Base-by-base conservation (phyloP, 1,284 basidiomycete genomes). In the Testicularia cyperi region DNA sequence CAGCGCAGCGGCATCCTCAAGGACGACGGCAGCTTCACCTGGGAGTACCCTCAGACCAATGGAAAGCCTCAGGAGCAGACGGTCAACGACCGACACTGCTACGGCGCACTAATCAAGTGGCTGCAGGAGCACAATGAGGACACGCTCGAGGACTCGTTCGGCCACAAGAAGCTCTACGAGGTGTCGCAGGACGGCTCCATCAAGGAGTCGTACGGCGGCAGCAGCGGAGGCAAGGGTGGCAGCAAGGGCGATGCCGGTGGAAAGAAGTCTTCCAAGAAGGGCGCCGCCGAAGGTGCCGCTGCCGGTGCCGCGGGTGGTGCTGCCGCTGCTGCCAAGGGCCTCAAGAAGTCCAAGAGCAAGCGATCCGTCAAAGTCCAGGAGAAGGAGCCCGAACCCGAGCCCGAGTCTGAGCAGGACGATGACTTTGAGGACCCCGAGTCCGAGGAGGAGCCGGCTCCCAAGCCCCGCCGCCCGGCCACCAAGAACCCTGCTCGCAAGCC, bases 31-130 rank as follows among this genome's bases (percentile, higher is more conserved):
- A 53, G 52, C 38, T 35, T 72, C 43, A 45, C 48, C 28, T 76
- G 74, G 74, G 54, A 68, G 24, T 76, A 76, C 41, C 74, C 74
- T 15, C 74, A 75, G 48, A 41, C 38, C 34, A 48, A 60, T 45
- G 72, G 74, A 38, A 43, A 56, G 35, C 39, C 43, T 25, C 44
- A 45, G 38, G 52, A 36, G 21, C 74, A 76, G 51, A 42, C 44
- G 19, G 44, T 73, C 44, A 65, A 65, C 39, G 65, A 70, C 33
- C 65, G 69, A 30, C 68, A 72, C 57, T 65, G 60, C 56, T 72
- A 72, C 31, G 67, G 69, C 24, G 44, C 68, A 6, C 47, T 76
- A 21, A 54, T 68, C 39, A 63, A 68, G 44, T 76, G 74, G 74
- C 67, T 76, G 33, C 29, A 64, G 37, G 69, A 75, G 9, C 60